Percentiles rank a stretch among this genome's conserved stretches.
phyloP scores from a whole-genome alignment of 768 basidiomycete species.

The Mycena indigotica region DNA sequence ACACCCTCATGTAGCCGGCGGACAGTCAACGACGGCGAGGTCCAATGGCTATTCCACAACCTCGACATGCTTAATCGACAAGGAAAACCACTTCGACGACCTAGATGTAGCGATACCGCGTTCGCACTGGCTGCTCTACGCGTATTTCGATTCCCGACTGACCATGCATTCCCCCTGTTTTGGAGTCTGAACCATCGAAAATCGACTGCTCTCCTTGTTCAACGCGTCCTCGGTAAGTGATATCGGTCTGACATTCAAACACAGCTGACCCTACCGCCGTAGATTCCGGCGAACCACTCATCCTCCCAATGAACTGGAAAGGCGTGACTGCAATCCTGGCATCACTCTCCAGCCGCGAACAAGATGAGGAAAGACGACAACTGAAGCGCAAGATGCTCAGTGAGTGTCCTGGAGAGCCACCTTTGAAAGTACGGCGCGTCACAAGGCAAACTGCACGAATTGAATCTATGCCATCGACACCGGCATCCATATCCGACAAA shows the following conservation, averaged over 20 bases:
- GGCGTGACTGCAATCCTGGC: constrained; percentile 2
- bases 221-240: constrained; percentile 55
- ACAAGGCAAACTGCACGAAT: constrained; percentile 12
- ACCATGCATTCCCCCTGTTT: constrained; percentile 65
- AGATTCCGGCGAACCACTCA: constrained; percentile 14
- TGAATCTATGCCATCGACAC: constrained; percentile 1
- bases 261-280: background rate
- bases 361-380: background rate
- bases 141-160: constrained; percentile 55
- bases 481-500: too few relatives aligned
- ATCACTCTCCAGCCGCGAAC: constrained; percentile 1
- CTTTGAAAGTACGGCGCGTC: constrained; percentile 11
- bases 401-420: constrained; percentile 4
- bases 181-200: constrained; percentile 56
- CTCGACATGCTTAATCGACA: background rate
- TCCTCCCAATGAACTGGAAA: constrained; percentile 8
- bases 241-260: background rate
- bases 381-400: constrained; percentile 1
- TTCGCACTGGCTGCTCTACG: constrained; percentile 63
- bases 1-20: background rate
- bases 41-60: background rate
- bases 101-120: constrained; percentile 42
- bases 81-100: background rate
- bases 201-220: constrained; percentile 53
- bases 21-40: background rate